These are phyloP conservation scores for Streptanthus diversifolius DNA, from an alignment of 345 rosid species.

Conservation along the genomic window DNA sequence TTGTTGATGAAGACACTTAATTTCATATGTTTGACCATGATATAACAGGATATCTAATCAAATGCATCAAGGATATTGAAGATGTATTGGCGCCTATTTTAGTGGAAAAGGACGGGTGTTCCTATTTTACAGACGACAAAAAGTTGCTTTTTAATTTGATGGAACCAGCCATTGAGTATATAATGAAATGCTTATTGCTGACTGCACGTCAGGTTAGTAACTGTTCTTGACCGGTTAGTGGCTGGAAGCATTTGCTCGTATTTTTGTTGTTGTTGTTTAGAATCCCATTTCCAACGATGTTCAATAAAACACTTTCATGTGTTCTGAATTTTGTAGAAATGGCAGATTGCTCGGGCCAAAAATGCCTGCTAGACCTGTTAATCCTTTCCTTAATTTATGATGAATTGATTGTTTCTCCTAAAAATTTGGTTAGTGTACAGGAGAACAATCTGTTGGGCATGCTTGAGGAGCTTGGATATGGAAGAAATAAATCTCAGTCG, in stretches of 20 bases:
- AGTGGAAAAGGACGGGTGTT: constrained; percentile 38
- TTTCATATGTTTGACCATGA: constrained; percentile 8
- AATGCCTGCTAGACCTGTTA: not conserved
- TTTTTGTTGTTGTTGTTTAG: not conserved
- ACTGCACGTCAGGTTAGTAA: constrained; percentile 66
- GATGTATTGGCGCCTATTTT: constrained; percentile 44
- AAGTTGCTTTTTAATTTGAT: constrained; percentile 59
- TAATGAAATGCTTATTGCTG: constrained; percentile 60
- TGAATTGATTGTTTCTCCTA: constrained; percentile 31
- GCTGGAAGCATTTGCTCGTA: not conserved
- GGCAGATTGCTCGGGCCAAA: not conserved
- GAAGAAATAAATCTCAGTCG: constrained; percentile 44
- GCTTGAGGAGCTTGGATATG: constrained; percentile 65
- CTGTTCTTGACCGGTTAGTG: not conserved
- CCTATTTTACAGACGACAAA: constrained; percentile 42
- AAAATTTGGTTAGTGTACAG: constrained; percentile 37
- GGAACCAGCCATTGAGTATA: constrained; percentile 76
- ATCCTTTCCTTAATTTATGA: constrained; percentile 14
- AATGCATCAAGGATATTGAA: constrained; percentile 63
- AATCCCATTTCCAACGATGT: not conserved
- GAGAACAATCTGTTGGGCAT: constrained; percentile 42
- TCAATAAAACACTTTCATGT: not conserved
- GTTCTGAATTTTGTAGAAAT: not conserved
- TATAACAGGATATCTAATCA: constrained; percentile 54
- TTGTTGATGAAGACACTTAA: constrained; percentile 1